phyloP scores from a whole-genome alignment of 164 flowering plant species.

The Umbilicus rupestris region DNA sequence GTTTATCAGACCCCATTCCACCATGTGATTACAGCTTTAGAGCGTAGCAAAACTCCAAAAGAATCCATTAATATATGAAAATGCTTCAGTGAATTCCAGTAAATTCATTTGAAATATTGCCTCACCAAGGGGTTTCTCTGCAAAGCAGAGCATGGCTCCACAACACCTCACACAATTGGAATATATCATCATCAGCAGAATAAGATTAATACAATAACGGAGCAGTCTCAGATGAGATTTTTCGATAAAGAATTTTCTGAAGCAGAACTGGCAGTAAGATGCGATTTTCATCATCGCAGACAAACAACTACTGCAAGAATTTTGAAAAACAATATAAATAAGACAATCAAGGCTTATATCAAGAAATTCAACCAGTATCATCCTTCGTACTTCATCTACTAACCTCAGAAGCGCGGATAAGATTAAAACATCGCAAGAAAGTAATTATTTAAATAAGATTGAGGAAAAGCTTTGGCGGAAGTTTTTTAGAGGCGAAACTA shows the following conservation, averaged over 20 bases:
- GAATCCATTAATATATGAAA: no score
- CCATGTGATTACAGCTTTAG: no score
- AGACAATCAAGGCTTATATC: slow-evolving; percentile 48
- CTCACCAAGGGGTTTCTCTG: slow-evolving; percentile 41
- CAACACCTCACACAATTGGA: slow-evolving; percentile 20
- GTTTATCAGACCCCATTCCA: no score
- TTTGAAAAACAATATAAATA: neutral
- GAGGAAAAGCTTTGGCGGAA: slow-evolving; percentile 23
- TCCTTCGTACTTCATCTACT: slow-evolving; percentile 50
- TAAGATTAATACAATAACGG: neutral
- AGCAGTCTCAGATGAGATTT: slow-evolving; percentile 73
- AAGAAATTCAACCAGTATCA: slow-evolving; percentile 86
- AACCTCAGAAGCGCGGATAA: slow-evolving; percentile 93
- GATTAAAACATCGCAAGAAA: slow-evolving; percentile 59
- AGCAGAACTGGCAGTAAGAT: slow-evolving; percentile 98
- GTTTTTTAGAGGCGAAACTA: slow-evolving; percentile 47
- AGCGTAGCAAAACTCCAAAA: no score
- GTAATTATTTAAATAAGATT: no score
- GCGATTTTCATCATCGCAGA: slow-evolving; percentile 51
- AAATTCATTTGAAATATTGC: slow-evolving; percentile 21
- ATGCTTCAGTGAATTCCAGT: slow-evolving; percentile 30
- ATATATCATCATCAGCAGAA: slow-evolving; percentile 15
- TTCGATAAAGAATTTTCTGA: slow-evolving; percentile 76
- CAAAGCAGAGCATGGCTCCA: slow-evolving; percentile 31
- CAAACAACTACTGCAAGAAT: neutral